phyloP scores from a whole-genome alignment of 2,329 filamentous ascomycete species.

The Trichoderma afroharzianum region DNA sequence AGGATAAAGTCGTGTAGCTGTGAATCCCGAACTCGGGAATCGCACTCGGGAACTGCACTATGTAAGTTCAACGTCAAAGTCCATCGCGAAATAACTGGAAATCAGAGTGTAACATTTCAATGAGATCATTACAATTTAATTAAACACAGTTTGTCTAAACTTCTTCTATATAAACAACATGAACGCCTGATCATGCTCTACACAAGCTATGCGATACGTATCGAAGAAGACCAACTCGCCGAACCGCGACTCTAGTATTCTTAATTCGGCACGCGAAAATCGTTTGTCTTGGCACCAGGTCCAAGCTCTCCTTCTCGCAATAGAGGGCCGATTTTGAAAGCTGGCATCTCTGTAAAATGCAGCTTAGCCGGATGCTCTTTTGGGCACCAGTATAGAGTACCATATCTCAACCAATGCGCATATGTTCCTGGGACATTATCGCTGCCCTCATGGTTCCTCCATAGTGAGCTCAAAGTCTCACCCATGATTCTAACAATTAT shows the following conservation, averaged over 20 bases:
- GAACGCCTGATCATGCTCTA: neutral
- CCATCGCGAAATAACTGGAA: neutral
- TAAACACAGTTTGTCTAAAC: neutral
- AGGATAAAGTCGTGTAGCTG: neutral
- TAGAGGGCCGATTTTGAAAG: constrained; percentile 37
- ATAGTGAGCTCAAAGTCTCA: constrained; percentile 50
- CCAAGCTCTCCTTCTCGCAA: constrained; percentile 13
- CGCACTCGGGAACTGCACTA: neutral
- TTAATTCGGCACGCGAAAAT: neutral
- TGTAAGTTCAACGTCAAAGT: neutral
- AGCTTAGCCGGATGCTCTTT: constrained; percentile 36
- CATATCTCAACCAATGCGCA: constrained; percentile 52
- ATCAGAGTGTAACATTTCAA: neutral
- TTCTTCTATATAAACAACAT: neutral
- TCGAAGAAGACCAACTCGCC: neutral
- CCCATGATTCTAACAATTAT: constrained; percentile 48
- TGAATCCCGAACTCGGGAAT: neutral
- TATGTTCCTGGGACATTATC: constrained; percentile 51
- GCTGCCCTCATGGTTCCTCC: constrained; percentile 47
- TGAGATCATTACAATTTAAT: neutral
- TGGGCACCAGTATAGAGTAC: constrained; percentile 45
- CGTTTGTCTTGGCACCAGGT: neutral
- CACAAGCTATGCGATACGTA: neutral
- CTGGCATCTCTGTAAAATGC: constrained; percentile 33
- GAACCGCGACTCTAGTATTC: neutral